Evolutionary conservation across 2,329 filamentous ascomycete species (phyloP).

Genomic region (Drechslera avenae): DNA sequence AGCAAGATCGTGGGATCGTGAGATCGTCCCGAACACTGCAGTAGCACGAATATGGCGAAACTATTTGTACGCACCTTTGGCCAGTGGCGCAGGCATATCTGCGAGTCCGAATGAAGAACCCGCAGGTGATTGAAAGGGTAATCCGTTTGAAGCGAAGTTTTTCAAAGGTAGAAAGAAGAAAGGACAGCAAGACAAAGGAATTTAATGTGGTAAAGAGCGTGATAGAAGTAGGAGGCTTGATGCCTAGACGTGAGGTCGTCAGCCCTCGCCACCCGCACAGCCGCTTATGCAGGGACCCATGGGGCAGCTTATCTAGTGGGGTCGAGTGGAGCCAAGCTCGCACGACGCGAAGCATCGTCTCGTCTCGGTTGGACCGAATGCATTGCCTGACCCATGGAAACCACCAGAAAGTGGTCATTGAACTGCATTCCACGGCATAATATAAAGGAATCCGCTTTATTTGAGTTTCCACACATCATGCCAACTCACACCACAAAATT

Average conservation of each 20-base stretch:
- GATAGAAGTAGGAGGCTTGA: constrained; percentile 5
- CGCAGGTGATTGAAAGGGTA: not conserved
- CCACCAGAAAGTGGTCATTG: too few relatives aligned
- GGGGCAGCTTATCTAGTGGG: constrained; percentile 9
- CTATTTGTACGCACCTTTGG: constrained; percentile 43
- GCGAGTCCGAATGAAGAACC: not conserved
- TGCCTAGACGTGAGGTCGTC: constrained; percentile 1
- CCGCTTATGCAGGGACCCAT: constrained; percentile 13
- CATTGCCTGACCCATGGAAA: not conserved
- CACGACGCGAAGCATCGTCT: constrained; percentile 5
- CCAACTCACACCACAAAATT: not conserved
- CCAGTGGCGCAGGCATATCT: constrained; percentile 49
- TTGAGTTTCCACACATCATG: too few relatives aligned
- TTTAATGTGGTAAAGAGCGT: not conserved
- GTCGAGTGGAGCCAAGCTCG: constrained; percentile 10
- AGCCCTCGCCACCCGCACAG: constrained; percentile 14
- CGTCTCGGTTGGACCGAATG: not conserved
- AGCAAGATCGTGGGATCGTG: not conserved
- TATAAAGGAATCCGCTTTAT: too few relatives aligned
- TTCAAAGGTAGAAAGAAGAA: not conserved
- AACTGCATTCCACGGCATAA: too few relatives aligned
- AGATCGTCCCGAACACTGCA: constrained; percentile 25
- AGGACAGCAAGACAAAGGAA: not conserved
- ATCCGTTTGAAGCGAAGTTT: not conserved
- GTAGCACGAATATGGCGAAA: constrained; percentile 27